Conservation (phyloP, 805 yeast genomes). For the Saturnispora ahearnii region DNA sequence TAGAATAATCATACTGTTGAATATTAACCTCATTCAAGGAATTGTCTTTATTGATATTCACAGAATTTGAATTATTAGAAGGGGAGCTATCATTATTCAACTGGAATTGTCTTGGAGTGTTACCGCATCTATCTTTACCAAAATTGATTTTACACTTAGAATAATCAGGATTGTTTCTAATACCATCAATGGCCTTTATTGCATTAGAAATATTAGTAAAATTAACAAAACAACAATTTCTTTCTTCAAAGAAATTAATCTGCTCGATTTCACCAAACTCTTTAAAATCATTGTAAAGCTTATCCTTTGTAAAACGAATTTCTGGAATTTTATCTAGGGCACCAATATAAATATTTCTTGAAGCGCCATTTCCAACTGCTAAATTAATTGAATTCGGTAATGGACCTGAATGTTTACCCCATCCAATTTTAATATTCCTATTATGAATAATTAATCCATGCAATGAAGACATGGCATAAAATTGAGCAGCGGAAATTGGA, state of each 20-base stretch:
- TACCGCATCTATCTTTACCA: slow-evolving; percentile 94
- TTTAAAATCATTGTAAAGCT: slow-evolving; percentile 63
- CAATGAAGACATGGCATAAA: slow-evolving; percentile 86
- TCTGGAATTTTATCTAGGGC: slow-evolving; percentile 28
- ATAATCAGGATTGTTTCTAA: slow-evolving; percentile 65
- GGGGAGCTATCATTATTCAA: slow-evolving; percentile 2
- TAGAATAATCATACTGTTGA: slow-evolving; percentile 18
- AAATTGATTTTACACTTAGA: slow-evolving; percentile 72
- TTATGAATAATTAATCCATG: slow-evolving; percentile 84
- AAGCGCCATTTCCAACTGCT: slow-evolving; percentile 91
- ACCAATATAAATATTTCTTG: slow-evolving; percentile 88
- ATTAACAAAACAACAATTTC: slow-evolving; percentile 84
- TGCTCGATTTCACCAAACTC: slow-evolving; percentile 94
- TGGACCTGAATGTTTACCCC: slow-evolving; percentile 97
- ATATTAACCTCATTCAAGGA: slow-evolving; percentile 7
- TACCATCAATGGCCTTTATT: slow-evolving; percentile 85
- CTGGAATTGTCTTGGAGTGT: slow-evolving; percentile 70
- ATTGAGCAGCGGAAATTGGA: slow-evolving; percentile 96
- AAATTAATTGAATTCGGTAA: slow-evolving; percentile 75
- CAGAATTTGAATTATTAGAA: not conserved
- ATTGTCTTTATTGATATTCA: not conserved
- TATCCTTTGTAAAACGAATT: slow-evolving; percentile 27
- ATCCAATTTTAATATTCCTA: slow-evolving; percentile 83
- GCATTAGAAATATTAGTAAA: slow-evolving; percentile 89
- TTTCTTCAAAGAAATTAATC: slow-evolving; percentile 75